These are phyloP conservation scores for Penicillium alfredii DNA, from an alignment of 495 filamentous ascomycete genomes.

Conservation along the genomic window DNA sequence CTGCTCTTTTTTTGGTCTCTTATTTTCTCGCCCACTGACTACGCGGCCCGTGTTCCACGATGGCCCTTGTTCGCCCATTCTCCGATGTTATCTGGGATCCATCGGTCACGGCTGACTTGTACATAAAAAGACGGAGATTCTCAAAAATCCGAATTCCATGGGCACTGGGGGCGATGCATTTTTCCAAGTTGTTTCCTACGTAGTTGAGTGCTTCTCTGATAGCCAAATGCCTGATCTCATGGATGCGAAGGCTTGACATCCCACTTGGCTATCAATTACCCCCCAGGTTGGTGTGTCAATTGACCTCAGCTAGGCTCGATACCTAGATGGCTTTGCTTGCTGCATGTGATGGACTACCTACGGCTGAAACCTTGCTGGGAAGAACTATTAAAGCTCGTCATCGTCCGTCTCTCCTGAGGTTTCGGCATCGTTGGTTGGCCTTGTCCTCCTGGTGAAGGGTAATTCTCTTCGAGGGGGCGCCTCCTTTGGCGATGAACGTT, in stretches of 20 bases:
- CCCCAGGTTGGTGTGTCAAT: too few species aligned
- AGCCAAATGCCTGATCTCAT: too few species aligned
- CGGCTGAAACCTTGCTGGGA: too few species aligned
- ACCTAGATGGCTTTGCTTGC: too few species aligned
- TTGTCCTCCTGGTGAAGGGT: conserved; percentile 27
- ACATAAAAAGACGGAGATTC: conserved; percentile 39
- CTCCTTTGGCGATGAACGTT: conserved; percentile 12
- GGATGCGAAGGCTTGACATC: too few species aligned
- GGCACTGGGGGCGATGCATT: conserved; percentile 14
- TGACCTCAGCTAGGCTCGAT: too few species aligned
- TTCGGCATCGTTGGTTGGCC: conserved; percentile 14
- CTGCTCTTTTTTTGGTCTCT: too few species aligned
- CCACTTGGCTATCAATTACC: too few species aligned
- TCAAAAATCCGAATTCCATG: conserved; percentile 23
- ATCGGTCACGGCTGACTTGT: conserved; percentile 35
- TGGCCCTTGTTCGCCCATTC: conserved; percentile 19
- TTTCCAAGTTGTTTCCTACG: not conserved
- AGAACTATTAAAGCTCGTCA: conserved; percentile 38
- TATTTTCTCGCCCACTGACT: conserved; percentile 17
- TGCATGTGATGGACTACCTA: too few species aligned
- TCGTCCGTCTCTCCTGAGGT: conserved; percentile 48
- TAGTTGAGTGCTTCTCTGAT: conserved; percentile 2
- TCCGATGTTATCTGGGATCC: conserved; percentile 20
- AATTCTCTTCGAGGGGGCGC: conserved; percentile 32
- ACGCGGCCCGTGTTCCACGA: conserved; percentile 19